These are phyloP conservation scores for Lactarius sanguifluus DNA, from an alignment of 768 basidiomycete species.

Conservation along the genomic window DNA sequence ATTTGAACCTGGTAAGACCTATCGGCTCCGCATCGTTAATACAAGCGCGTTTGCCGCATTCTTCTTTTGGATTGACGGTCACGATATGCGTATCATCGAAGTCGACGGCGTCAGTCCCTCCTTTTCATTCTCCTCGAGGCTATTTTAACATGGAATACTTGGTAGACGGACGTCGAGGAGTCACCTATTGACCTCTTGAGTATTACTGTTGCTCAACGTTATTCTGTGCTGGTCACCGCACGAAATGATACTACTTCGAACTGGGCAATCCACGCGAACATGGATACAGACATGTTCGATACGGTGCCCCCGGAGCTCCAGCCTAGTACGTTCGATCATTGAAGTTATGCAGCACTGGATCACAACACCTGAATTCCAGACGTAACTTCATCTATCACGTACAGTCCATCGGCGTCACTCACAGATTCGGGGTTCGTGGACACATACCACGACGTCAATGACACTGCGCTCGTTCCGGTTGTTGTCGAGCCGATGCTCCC, in stretches of 20 bases:
- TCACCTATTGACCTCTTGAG: conserved; percentile 69
- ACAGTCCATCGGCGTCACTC: conserved; percentile 52
- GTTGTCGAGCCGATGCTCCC: conserved; percentile 48
- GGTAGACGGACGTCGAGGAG: conserved; percentile 73
- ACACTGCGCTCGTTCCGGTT: conserved; percentile 68
- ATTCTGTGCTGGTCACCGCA: conserved; percentile 89
- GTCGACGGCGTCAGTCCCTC: conserved; percentile 66
- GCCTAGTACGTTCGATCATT: conserved; percentile 55
- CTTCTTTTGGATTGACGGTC: conserved; percentile 89
- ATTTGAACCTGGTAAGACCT: conserved; percentile 86
- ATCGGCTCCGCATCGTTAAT: conserved; percentile 86
- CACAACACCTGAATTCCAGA: conserved; percentile 49
- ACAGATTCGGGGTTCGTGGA: conserved; percentile 55
- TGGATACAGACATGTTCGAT: conserved; percentile 92
- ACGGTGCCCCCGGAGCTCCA: conserved; percentile 65
- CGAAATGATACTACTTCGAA: conserved; percentile 78
- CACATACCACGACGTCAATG: conserved; percentile 62
- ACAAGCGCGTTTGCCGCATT: conserved; percentile 71
- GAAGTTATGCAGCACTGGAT: not conserved
- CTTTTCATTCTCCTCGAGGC: not conserved
- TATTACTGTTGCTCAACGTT: conserved; percentile 86
- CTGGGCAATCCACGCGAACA: conserved; percentile 89
- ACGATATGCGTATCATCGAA: conserved; percentile 82
- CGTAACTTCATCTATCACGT: conserved; percentile 80
- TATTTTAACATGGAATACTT: conserved; percentile 3